phyloP scores from a whole-genome alignment of 257 asterid genomes.

The Primulina eburnea region DNA sequence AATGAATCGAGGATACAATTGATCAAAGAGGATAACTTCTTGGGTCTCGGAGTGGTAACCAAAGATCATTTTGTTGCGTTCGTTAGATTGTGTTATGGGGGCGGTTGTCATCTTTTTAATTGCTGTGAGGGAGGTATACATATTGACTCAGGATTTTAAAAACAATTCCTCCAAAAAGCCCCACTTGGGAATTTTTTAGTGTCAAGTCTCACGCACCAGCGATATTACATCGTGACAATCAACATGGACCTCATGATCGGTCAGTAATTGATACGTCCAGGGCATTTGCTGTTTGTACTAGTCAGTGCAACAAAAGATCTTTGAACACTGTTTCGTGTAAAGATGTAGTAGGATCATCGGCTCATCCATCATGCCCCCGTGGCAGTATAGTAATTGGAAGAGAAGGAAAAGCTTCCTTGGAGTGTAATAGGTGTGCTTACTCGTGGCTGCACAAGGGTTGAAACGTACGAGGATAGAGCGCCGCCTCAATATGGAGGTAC shows the following conservation, averaged over 20 bases:
- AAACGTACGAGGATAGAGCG: conserved; percentile 24
- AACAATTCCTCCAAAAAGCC: too few species aligned
- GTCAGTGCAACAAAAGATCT: not conserved
- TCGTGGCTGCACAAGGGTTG: conserved; percentile 32
- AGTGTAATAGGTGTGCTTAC: conserved; percentile 15
- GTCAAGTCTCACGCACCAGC: too few species aligned
- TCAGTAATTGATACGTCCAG: not conserved
- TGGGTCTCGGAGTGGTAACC: too few species aligned
- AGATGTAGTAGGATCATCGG: conserved; percentile 3
- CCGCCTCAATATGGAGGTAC: conserved; percentile 22
- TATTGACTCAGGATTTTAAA: too few species aligned
- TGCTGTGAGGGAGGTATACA: too few species aligned
- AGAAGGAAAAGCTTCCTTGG: conserved; percentile 1
- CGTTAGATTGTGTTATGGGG: too few species aligned
- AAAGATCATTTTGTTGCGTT: too few species aligned
- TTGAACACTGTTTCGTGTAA: not conserved
- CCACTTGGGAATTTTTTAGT: too few species aligned
- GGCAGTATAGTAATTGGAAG: conserved; percentile 15
- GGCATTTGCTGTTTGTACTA: not conserved
- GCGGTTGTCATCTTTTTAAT: too few species aligned
- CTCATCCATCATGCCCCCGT: conserved; percentile 2
- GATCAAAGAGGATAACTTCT: too few species aligned
- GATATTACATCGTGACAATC: too few species aligned
- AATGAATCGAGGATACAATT: too few species aligned
- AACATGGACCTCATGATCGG: not conserved